A percentile compares a stretch with the other conserved stretches of the same genome.
phyloP scores from a whole-genome alignment of 345 rosid genomes.

The Pelargonium nanum region DNA sequence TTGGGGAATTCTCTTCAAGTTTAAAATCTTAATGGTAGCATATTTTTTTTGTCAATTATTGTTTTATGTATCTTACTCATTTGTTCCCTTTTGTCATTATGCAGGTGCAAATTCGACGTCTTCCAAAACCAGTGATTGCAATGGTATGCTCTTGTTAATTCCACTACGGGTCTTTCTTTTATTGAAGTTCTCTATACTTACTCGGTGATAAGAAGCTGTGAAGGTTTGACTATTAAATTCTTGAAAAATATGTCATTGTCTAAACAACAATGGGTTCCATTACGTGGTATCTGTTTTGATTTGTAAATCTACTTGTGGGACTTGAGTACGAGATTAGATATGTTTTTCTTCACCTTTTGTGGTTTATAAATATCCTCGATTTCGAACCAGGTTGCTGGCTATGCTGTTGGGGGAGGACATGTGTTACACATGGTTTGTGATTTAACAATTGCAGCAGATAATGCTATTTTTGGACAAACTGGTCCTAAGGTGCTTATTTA shows the following conservation, averaged over 20 bases:
- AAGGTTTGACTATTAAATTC: not conserved
- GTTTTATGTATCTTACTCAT: not conserved
- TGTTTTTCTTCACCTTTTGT: not conserved
- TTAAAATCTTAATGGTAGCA: not conserved
- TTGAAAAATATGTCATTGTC: not conserved
- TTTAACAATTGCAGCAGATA: constrained; percentile 87
- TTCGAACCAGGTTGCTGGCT: constrained; percentile 73
- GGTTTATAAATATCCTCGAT: not conserved
- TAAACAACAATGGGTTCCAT: not conserved
- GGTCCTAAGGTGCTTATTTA: constrained; percentile 70
- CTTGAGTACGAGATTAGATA: not conserved
- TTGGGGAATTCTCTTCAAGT: not conserved
- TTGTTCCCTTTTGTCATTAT: constrained; percentile 4
- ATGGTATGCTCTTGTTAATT: constrained; percentile 42
- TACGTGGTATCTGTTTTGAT: not conserved
- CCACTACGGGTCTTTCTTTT: not conserved
- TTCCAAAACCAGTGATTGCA: constrained; percentile 93
- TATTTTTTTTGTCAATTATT: not conserved
- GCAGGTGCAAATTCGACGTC: constrained; percentile 83
- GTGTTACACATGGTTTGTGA: constrained; percentile 91
- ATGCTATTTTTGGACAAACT: constrained; percentile 87
- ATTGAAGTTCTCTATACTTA: not conserved
- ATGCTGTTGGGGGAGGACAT: constrained; percentile 96
- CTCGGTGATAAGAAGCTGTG: not conserved
- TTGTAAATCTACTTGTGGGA: not conserved